Evolutionary conservation across 2,329 filamentous ascomycete genomes (phyloP).

Genomic region (Fusarium concolor): DNA sequence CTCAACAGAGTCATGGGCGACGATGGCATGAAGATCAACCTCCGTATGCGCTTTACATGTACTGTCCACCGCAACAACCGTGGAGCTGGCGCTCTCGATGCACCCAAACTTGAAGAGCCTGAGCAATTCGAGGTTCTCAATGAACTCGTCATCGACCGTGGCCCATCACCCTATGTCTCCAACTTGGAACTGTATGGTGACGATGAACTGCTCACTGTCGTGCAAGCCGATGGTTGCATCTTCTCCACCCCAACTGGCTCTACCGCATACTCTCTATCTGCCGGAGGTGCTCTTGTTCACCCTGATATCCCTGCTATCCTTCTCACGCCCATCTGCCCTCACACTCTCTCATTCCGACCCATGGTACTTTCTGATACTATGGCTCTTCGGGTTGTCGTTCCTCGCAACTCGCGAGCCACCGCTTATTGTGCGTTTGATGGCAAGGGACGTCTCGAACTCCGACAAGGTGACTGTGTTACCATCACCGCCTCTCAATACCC

Average conservation of each 20-base stretch:
- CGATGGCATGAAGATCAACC: constrained; percentile 93
- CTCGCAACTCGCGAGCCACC: constrained; percentile 85
- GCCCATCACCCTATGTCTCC: constrained; percentile 95
- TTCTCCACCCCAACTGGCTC: constrained; percentile 96
- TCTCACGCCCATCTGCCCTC: constrained; percentile 96
- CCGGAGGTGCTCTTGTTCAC: constrained; percentile 94
- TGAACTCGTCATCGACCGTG: constrained; percentile 97
- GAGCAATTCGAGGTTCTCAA: constrained; percentile 99
- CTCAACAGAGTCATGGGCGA: constrained; percentile 93
- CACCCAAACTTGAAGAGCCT: constrained; percentile 80
- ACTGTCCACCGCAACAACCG: constrained; percentile 85
- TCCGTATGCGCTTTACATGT: constrained; percentile 99
- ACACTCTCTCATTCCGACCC: constrained; percentile 94
- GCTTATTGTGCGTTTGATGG: constrained; percentile 98
- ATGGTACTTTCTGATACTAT: constrained; percentile 98
- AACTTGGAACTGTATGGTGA: constrained; percentile 97
- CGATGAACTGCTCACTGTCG: constrained; percentile 91
- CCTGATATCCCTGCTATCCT: constrained; percentile 97
- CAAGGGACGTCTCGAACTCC: constrained; percentile 93
- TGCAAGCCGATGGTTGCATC: constrained; percentile 97
- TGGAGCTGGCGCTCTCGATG: constrained; percentile 50
- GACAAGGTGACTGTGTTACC: constrained; percentile 93
- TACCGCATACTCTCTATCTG: constrained; percentile 95
- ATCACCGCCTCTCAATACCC: constrained; percentile 96
- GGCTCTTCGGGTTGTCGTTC: constrained; percentile 88